Base-by-base conservation (phyloP, 2,329 filamentous ascomycete genomes). In the Cladosporium sp. region DNA sequence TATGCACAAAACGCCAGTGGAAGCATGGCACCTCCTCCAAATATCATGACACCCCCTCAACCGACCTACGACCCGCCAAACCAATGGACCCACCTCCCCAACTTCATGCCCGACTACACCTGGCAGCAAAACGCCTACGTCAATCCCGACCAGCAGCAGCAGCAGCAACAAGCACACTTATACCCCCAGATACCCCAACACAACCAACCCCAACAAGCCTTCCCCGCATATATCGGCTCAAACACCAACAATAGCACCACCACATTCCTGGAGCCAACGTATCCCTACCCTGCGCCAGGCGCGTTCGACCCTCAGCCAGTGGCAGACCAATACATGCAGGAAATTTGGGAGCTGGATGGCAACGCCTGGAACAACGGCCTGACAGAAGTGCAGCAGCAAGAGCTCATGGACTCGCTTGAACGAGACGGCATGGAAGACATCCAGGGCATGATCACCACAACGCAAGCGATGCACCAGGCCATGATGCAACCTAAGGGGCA, bases 391-490 rank as follows among this genome's bases (percentile, higher is more conserved):
- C 77, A 79, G 65, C 77, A 78, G 62, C 70, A 74, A 47, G 77
- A 79, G 64, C 69, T 78, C 34, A 75, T 78, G 72, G 75, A 75
- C n/a, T 70, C 66, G 1, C 67, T 79, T 14, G 77, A 78, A 68
- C 77, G 75, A 18, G 71, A 74, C n/a, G 77, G 77, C 12, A 78
- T 78, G 75, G 73, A 74, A 47, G 74, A 77, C 64, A 77, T 79
- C 38, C 75, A 78, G 67, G 73, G 68, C 68, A 77, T 78, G 73
- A 78, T 79, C 41, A 69, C 69, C 26, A 65, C 64, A 21, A 75
- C 74, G 12, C 65, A 69, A 14, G 67, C 71, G 11, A 72, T 76
- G 55, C 71, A 71, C n/a, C 71, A 38, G 44, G 59, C 59, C 6
- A 52, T 62, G 59, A 62, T 62, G 59, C 52, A 55, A 15, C 30